phyloP scores from a whole-genome alignment of 2,329 filamentous ascomycete genomes.

The Fusarium citri region DNA sequence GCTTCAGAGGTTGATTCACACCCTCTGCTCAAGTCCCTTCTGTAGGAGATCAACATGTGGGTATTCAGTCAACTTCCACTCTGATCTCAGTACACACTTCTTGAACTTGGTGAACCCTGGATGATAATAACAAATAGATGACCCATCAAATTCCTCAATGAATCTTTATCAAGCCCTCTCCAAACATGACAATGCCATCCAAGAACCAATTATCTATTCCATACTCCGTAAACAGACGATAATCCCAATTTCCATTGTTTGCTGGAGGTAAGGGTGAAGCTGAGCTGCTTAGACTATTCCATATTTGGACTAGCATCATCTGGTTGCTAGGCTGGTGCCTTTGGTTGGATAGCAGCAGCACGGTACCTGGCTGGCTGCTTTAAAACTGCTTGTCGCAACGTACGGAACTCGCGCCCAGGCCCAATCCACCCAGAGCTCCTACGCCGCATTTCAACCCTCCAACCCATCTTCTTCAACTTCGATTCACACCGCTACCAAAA shows the following conservation, averaged over 20 bases:
- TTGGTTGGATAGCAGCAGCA: not conserved
- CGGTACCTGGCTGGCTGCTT: not conserved
- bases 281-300: not conserved
- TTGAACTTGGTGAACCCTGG: not conserved
- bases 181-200: not conserved
- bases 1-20: not conserved
- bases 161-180: not conserved
- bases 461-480: conserved; percentile 27
- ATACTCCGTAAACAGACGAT: not conserved
- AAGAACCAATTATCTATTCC: not conserved
- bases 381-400: conserved; percentile 1
- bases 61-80: not conserved
- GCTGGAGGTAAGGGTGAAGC: not conserved
- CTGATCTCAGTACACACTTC: not conserved
- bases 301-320: not conserved
- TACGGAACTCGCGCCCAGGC: not conserved
- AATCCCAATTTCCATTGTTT: not conserved
- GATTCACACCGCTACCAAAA: conserved; percentile 21
- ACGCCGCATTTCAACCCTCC: conserved; percentile 42
- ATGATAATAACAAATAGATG: not conserved
- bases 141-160: not conserved
- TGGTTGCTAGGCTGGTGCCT: conserved; percentile 1
- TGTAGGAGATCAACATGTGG: not conserved
- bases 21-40: not conserved
- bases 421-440: conserved; percentile 43